phyloP scores from a whole-genome alignment of 140 eudicot species.

The Ambrosia hybrid region DNA sequence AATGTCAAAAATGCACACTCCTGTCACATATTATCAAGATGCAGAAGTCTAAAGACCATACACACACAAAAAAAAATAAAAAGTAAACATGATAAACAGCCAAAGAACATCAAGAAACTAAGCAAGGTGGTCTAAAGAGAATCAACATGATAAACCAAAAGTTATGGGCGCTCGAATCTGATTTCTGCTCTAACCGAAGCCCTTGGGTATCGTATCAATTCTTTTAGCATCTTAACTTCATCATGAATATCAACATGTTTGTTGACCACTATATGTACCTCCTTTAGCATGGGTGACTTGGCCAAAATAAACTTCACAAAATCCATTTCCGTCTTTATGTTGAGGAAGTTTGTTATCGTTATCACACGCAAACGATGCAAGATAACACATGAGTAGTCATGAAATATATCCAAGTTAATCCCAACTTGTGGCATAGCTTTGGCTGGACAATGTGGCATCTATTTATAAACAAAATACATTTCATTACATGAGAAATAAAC shows the following conservation, averaged over 20 bases:
- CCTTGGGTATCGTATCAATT: not conserved
- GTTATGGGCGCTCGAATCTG: not conserved
- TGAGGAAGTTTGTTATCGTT: not conserved
- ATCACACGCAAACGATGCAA: not conserved
- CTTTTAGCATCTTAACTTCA: not conserved
- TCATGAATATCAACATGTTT: not conserved
- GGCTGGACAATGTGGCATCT: too few species aligned
- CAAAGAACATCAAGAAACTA: too few species aligned
- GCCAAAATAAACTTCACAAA: constrained; percentile 4
- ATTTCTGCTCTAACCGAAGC: not conserved
- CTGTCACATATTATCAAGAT: too few species aligned
- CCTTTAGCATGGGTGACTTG: not conserved
- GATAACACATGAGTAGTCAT: not conserved
- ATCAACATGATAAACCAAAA: too few species aligned
- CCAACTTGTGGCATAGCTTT: not conserved
- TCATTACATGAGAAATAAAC: not conserved
- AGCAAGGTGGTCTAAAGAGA: too few species aligned
- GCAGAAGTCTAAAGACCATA: too few species aligned
- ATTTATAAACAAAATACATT: too few species aligned
- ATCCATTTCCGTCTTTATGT: not conserved
- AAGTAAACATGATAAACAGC: too few species aligned
- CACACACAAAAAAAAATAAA: too few species aligned
- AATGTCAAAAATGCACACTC: too few species aligned
- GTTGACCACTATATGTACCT: not conserved
- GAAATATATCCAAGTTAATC: not conserved